phyloP scores from a whole-genome alignment of 2,329 filamentous ascomycete genomes.

The Alternaria longipes region DNA sequence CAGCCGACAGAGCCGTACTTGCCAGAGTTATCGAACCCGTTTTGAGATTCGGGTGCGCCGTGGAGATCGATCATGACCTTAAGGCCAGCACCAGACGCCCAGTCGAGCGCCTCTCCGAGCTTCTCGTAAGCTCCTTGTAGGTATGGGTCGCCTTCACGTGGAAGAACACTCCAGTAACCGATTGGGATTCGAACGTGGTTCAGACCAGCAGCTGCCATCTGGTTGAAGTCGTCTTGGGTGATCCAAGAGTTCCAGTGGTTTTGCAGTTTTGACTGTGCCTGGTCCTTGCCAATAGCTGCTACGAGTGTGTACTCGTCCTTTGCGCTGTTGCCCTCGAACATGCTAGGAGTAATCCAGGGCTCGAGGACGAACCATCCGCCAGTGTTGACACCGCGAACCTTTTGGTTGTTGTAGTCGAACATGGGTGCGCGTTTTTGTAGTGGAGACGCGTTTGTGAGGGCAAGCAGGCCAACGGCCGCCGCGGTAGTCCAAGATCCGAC shows the following conservation, averaged over 20 bases:
- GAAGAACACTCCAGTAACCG: constrained; percentile 70
- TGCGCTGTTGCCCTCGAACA: constrained; percentile 64
- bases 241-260: constrained; percentile 69
- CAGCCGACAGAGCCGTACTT: constrained; percentile 57
- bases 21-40: constrained; percentile 74
- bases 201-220: constrained; percentile 65
- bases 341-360: constrained; percentile 70
- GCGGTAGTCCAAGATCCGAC: constrained; percentile 36
- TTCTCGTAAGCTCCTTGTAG: constrained; percentile 68
- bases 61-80: constrained; percentile 75
- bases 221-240: constrained; percentile 63
- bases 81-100: constrained; percentile 66
- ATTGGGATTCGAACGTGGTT: constrained; percentile 73
- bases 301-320: constrained; percentile 68
- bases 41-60: constrained; percentile 70
- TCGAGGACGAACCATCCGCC: constrained; percentile 72
- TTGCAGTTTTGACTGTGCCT: constrained; percentile 58
- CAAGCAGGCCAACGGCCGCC: constrained; percentile 43
- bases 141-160: constrained; percentile 65
- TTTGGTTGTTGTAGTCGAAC: constrained; percentile 64
- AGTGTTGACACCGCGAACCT: constrained; percentile 71
- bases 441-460: constrained; percentile 43
- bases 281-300: constrained; percentile 59
- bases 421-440: constrained; percentile 48
- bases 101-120: constrained; percentile 66